Conservation (phyloP, 306 rosid species). For the Bauhinia variegata region DNA sequence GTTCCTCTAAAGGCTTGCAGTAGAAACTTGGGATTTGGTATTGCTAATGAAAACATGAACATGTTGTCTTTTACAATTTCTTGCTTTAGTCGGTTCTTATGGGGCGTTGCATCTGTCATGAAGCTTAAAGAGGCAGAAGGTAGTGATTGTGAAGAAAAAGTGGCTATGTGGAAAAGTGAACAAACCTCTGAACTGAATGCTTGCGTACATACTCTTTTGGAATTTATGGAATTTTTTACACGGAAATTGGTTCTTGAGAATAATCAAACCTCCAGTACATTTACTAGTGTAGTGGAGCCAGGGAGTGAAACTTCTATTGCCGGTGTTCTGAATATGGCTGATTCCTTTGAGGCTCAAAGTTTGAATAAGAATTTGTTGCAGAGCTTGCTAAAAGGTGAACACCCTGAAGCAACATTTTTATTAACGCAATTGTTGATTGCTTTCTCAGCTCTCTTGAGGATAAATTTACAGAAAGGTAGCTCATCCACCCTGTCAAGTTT, state of each 20-base stretch:
- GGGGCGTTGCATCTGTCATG: slow-evolving; percentile 66
- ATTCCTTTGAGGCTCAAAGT: slow-evolving; percentile 50
- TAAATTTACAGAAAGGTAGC: slow-evolving; percentile 55
- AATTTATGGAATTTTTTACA: slow-evolving; percentile 50
- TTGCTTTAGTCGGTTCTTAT: slow-evolving; percentile 72
- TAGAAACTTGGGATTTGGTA: slow-evolving; percentile 42
- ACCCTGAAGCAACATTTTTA: slow-evolving; percentile 62
- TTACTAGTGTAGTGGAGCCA: slow-evolving; percentile 31
- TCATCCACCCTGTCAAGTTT: slow-evolving; percentile 50
- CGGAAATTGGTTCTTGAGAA: slow-evolving; percentile 50
- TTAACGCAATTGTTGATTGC: slow-evolving; percentile 75
- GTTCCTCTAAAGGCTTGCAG: slow-evolving; percentile 46
- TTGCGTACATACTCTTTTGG: slow-evolving; percentile 51
- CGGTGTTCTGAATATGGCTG: slow-evolving; percentile 50
- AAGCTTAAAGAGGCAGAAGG: slow-evolving; percentile 42
- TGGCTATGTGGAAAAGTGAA: slow-evolving; percentile 47
- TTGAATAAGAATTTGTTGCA: slow-evolving; percentile 60
- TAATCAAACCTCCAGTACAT: slow-evolving; percentile 31
- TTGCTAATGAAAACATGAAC: slow-evolving; percentile 45
- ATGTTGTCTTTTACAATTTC: slow-evolving; percentile 62
- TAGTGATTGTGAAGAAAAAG: slow-evolving; percentile 38
- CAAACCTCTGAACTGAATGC: slow-evolving; percentile 49
- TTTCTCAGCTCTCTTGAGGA: slow-evolving; percentile 66
- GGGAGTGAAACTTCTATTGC: slow-evolving; percentile 47
- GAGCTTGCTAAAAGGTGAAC: slow-evolving; percentile 67